phyloP scores from a whole-genome alignment of 306 rosid species.

The Abrus precatorius region DNA sequence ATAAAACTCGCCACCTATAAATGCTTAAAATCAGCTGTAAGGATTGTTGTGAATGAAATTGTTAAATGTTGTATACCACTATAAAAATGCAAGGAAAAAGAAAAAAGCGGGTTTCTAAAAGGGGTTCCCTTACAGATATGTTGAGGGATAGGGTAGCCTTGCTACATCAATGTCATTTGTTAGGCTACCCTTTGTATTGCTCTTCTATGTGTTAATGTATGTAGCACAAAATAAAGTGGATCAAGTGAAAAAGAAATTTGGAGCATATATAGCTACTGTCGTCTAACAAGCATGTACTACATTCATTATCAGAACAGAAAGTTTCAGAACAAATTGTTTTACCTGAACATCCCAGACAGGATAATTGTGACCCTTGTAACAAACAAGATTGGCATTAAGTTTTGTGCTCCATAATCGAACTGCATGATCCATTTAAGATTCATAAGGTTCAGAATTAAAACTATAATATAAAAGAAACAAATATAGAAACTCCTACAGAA shows the following conservation, averaged over 20 bases:
- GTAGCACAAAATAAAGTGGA: neutral
- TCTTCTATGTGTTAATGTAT: neutral
- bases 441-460: constrained; percentile 28
- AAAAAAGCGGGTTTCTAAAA: neutral
- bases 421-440: constrained; percentile 56
- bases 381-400: constrained; percentile 90
- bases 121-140: neutral
- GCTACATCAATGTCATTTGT: neutral
- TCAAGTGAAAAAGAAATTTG: neutral
- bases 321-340: constrained; percentile 40
- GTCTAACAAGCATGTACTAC: constrained; percentile 3
- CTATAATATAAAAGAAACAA: constrained; percentile 19
- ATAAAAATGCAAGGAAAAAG: neutral
- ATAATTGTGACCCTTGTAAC: constrained; percentile 98
- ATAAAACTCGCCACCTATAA: neutral
- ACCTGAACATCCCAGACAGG: constrained; percentile 99
- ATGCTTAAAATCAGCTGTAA: too few species aligned
- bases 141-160: neutral
- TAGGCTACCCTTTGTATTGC: neutral
- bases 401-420: constrained; percentile 97
- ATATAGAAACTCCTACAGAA: neutral
- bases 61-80: neutral
- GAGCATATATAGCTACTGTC: neutral
- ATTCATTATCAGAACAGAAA: constrained; percentile 39
- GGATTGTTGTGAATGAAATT: neutral